A percentile compares a stretch with the other conserved stretches of the same genome.
phyloP scores from a whole-genome alignment of 257 asterid genomes.

The Solanum tarijense region DNA sequence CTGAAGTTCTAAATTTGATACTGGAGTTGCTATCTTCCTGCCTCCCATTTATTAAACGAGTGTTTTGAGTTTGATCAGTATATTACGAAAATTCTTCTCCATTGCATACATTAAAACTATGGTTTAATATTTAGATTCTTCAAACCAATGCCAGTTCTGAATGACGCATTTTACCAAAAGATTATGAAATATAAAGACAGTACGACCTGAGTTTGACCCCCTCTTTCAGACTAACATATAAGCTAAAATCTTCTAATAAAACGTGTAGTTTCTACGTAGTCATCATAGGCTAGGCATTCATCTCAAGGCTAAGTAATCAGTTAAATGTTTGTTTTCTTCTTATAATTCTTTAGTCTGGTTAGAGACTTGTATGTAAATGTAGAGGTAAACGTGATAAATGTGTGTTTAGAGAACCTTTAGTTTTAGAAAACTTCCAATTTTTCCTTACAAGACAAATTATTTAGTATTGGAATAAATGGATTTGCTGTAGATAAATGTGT shows the following conservation, averaged over 20 bases:
- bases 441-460: not conserved
- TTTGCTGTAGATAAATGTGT: not conserved
- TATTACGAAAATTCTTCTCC: not conserved
- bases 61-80: not conserved
- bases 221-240: not conserved
- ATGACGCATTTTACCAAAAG: not conserved
- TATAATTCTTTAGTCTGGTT: not conserved
- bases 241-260: not conserved
- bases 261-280: not conserved
- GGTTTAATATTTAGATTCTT: not conserved
- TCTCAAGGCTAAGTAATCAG: not conserved
- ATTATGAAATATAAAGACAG: not conserved
- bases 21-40: not conserved
- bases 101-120: not conserved
- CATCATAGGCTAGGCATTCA: not conserved
- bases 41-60: not conserved
- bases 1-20: not conserved
- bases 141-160: not conserved
- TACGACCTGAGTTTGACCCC: not conserved
- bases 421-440: not conserved
- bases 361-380: not conserved
- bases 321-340: not conserved
- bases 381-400: not conserved
- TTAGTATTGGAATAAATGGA: not conserved
- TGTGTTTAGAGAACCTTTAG: not conserved